A percentile compares a stretch with the other conserved stretches of the same genome.
These are phyloP conservation scores for Conticribra guillardii DNA, from an alignment of 108 stramenopile genomes.

Conservation along the genomic window DNA sequence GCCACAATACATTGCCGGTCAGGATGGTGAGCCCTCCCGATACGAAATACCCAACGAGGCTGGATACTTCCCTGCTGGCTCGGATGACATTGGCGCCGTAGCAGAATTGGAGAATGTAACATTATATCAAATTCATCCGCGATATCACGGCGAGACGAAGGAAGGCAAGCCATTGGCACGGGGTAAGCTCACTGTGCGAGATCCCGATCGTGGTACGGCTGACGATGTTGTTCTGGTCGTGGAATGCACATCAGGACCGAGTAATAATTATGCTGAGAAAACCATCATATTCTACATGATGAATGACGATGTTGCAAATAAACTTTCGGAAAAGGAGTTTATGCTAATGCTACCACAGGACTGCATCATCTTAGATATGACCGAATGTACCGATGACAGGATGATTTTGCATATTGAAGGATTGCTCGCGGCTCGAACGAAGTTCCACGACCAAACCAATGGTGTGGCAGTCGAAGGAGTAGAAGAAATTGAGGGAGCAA, in stretches of 20 bases:
- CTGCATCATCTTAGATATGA: conserved; percentile 26
- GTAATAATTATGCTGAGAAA: not conserved
- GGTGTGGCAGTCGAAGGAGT: conserved; percentile 2
- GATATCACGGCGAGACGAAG: not conserved
- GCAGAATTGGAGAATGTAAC: not conserved
- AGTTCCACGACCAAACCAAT: conserved; percentile 21
- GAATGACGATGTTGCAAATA: conserved; percentile 26
- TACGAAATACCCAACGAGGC: not conserved
- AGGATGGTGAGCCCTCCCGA: not conserved
- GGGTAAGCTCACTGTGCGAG: conserved; percentile 17
- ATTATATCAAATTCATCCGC: not conserved
- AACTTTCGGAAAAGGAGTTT: conserved; percentile 18
- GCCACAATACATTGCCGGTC: not conserved
- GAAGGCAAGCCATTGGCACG: conserved; percentile 11
- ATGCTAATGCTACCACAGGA: conserved; percentile 24
- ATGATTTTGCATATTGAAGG: conserved; percentile 21
- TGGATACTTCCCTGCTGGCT: not conserved
- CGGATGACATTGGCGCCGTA: not conserved
- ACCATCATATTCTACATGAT: conserved; percentile 23
- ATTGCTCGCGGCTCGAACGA: conserved; percentile 31
- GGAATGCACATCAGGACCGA: conserved; percentile 1
- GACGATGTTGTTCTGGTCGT: conserved; percentile 36
- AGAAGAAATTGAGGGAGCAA: not conserved
- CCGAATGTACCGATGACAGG: conserved; percentile 5
- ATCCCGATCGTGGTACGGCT: conserved; percentile 32